Evolutionary conservation across 495 filamentous ascomycete species (phyloP).

Genomic region (Trichocladium uniseriatum): DNA sequence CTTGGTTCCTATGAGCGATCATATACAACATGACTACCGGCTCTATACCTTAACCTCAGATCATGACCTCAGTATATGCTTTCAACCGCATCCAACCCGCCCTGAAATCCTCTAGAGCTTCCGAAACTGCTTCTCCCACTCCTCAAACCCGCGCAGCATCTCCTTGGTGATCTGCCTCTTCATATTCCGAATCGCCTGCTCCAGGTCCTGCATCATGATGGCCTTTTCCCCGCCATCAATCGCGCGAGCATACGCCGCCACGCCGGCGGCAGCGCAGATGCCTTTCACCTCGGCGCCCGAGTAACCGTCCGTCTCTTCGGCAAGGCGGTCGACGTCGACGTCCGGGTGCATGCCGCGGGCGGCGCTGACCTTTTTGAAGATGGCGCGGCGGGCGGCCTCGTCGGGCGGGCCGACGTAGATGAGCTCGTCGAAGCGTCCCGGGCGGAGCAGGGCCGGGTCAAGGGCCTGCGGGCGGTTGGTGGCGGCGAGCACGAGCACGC

Average conservation of each 20-base stretch:
- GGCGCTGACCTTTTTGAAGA: conserved; percentile 54
- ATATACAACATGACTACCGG: too few relatives aligned
- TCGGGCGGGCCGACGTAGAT: conserved; percentile 86
- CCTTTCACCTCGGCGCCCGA: conserved; percentile 83
- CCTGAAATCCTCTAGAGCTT: conserved; percentile 11
- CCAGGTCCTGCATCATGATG: conserved; percentile 55
- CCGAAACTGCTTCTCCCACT: conserved; percentile 46
- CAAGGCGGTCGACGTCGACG: conserved; percentile 57
- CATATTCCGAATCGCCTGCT: conserved; percentile 50
- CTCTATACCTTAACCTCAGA: too few relatives aligned
- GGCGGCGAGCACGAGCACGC: conserved; percentile 84
- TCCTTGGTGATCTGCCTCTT: conserved; percentile 59
- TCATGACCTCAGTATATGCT: too few relatives aligned
- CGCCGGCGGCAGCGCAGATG: conserved; percentile 51
- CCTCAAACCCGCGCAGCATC: conserved; percentile 57
- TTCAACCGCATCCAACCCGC: not conserved
- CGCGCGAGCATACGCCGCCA: conserved; percentile 34
- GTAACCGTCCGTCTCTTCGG: conserved; percentile 65
- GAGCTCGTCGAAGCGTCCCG: conserved; percentile 81
- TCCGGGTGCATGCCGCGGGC: conserved; percentile 50
- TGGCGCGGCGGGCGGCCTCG: conserved; percentile 62
- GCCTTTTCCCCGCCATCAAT: conserved; percentile 30
- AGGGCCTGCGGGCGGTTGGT: conserved; percentile 86
- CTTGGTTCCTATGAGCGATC: too few relatives aligned
- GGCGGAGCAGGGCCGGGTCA: conserved; percentile 78